These are phyloP conservation scores for Penicillium simplicissimum DNA, from an alignment of 495 filamentous ascomycete genomes.

Conservation along the genomic window DNA sequence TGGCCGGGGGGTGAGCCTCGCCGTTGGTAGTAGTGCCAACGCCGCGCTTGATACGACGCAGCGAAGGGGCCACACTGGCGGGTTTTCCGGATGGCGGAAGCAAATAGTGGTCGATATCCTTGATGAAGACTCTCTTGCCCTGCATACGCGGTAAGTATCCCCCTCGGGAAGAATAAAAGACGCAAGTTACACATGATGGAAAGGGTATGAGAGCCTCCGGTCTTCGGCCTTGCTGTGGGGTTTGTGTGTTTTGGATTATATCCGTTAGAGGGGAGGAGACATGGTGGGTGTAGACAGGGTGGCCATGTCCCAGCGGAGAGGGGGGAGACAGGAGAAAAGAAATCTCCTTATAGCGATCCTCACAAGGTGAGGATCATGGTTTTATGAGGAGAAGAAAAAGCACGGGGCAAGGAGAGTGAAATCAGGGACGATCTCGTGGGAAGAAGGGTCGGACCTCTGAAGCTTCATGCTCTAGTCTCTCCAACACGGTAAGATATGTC, in stretches of 20 bases:
- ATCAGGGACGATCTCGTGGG: constrained; percentile 24
- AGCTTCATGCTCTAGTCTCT: constrained; percentile 64
- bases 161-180: constrained; percentile 8
- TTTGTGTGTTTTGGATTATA: background rate
- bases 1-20: constrained; percentile 24
- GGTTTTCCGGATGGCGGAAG: constrained; percentile 70
- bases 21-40: constrained; percentile 51
- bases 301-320: background rate
- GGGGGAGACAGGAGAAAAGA: constrained; percentile 1
- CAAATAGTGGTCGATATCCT: constrained; percentile 92
- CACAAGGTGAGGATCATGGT: constrained; percentile 6
- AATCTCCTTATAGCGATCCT: constrained; percentile 12
- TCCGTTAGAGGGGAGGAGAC: background rate
- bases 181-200: constrained; percentile 3
- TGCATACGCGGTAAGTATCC: constrained; percentile 42
- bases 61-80: constrained; percentile 72
- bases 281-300: background rate
- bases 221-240: background rate
- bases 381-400: constrained; percentile 4
- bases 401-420: constrained; percentile 19
- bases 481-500: constrained; percentile 75
- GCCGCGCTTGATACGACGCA: constrained; percentile 61
- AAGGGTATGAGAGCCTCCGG: background rate
- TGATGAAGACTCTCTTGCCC: constrained; percentile 90
- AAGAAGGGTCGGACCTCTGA: constrained; percentile 60